These are phyloP conservation scores for Nematocida homosporus DNA, from an alignment of 371 early-diverging fungal species.

Conservation along the genomic window DNA sequence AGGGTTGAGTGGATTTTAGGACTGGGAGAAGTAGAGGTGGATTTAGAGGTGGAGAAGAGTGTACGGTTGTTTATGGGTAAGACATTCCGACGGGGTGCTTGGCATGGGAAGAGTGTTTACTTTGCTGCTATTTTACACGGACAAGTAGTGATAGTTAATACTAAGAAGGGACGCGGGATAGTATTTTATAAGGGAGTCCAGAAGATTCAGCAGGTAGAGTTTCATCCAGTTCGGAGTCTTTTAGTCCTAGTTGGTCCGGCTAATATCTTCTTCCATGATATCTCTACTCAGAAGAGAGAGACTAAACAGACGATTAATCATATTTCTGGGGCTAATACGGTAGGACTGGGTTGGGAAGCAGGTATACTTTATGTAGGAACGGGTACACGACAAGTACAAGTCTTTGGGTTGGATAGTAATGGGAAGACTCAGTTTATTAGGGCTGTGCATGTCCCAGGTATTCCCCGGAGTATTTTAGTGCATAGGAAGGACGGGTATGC, in stretches of 20 bases:
- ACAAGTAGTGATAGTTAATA: constrained; percentile 43
- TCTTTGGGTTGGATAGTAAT: constrained; percentile 19
- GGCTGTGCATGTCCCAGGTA: constrained; percentile 23
- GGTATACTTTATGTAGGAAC: constrained; percentile 41
- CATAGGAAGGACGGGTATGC: constrained; percentile 50
- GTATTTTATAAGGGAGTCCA: constrained; percentile 52
- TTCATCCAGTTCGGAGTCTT: constrained; percentile 46
- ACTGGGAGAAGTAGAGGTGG: not conserved
- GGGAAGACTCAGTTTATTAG: constrained; percentile 28
- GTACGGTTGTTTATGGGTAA: constrained; percentile 33
- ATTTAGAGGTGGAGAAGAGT: not conserved
- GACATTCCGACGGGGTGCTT: constrained; percentile 49
- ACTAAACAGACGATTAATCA: constrained; percentile 47
- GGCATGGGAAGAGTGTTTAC: constrained; percentile 37
- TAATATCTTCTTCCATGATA: constrained; percentile 42
- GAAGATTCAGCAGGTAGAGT: constrained; percentile 55
- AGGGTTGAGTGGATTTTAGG: not conserved
- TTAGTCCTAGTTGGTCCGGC: constrained; percentile 42
- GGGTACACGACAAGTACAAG: constrained; percentile 43
- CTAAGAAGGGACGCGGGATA: constrained; percentile 45
- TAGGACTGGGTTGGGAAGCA: not conserved
- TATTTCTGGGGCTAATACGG: constrained; percentile 38
- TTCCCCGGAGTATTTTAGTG: constrained; percentile 21
- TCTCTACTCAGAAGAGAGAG: constrained; percentile 24
- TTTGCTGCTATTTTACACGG: constrained; percentile 52